These are phyloP conservation scores for Amyloporia xantha DNA, from an alignment of 768 basidiomycete species.

Conservation along the genomic window DNA sequence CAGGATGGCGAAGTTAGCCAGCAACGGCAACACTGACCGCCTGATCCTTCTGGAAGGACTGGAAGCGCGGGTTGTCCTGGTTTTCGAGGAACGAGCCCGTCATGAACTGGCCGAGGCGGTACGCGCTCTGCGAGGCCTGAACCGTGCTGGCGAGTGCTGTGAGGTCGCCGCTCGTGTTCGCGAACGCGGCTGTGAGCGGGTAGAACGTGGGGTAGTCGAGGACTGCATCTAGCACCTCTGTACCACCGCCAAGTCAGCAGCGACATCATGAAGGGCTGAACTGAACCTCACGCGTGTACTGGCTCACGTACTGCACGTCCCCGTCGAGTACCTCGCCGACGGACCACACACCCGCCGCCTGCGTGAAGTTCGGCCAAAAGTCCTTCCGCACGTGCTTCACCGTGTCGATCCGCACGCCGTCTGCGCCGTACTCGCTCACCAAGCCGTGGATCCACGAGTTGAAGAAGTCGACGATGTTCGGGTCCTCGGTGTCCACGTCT, in stretches of 20 bases:
- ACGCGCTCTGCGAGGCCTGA: slow-evolving; percentile 27
- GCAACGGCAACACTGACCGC: slow-evolving; percentile 26
- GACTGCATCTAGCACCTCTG: slow-evolving; percentile 38
- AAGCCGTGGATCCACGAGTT: slow-evolving; percentile 43
- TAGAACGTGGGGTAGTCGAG: slow-evolving; percentile 47
- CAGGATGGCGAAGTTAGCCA: not conserved
- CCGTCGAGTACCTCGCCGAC: slow-evolving; percentile 49
- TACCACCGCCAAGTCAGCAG: not conserved
- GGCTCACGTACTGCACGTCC: slow-evolving; percentile 31
- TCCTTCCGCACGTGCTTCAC: slow-evolving; percentile 48
- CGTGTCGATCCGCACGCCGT: slow-evolving; percentile 54
- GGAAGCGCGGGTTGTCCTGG: slow-evolving; percentile 47
- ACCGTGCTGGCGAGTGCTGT: slow-evolving; percentile 24
- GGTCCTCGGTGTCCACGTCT: slow-evolving; percentile 51
- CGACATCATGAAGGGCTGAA: not conserved
- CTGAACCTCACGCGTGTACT: slow-evolving; percentile 34
- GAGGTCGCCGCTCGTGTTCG: slow-evolving; percentile 27
- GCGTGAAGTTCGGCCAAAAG: slow-evolving; percentile 50
- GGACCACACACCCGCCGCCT: slow-evolving; percentile 43
- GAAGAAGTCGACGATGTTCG: slow-evolving; percentile 35
- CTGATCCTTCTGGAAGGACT: slow-evolving; percentile 34
- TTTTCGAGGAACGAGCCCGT: slow-evolving; percentile 48
- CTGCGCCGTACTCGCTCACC: slow-evolving; percentile 41
- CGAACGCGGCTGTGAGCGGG: slow-evolving; percentile 35
- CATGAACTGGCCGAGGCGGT: slow-evolving; percentile 34